A percentile compares a stretch with the other conserved stretches of the same genome.
Conservation (phyloP, 768 basidiomycete species). For the Ephemerocybe angulata region DNA sequence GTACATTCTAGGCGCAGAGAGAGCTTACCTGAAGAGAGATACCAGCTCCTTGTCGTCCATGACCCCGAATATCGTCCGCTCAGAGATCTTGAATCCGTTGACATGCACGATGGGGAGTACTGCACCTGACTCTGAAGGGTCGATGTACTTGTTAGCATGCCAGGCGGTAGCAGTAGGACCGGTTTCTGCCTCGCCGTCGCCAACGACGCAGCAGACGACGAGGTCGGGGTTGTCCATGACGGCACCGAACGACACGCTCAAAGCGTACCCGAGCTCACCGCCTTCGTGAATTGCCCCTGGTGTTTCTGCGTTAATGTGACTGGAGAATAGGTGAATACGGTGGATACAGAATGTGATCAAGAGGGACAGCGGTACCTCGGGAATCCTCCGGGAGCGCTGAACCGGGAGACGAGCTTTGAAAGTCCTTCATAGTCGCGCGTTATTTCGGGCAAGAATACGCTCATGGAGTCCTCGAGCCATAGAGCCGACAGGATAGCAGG, state of each 20-base stretch:
- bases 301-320: constrained; percentile 78
- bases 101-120: constrained; percentile 88
- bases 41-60: constrained; percentile 87
- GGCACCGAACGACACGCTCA: constrained; percentile 81
- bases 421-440: constrained; percentile 56
- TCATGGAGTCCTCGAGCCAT: constrained; percentile 78
- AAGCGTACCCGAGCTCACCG: constrained; percentile 85
- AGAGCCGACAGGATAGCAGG: constrained; percentile 83
- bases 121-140: constrained; percentile 85
- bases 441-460: constrained; percentile 54
- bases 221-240: constrained; percentile 91
- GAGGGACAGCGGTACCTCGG: constrained; percentile 50
- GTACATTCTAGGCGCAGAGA: too few relatives aligned
- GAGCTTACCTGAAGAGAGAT: constrained; percentile 63
- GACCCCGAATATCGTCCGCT: constrained; percentile 83
- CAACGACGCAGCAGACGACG: constrained; percentile 76
- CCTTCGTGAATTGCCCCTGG: constrained; percentile 93
- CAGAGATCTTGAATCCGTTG: constrained; percentile 89
- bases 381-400: constrained; percentile 82
- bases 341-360: neutral
- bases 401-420: constrained; percentile 64
- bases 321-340: constrained; percentile 17
- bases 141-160: constrained; percentile 88
- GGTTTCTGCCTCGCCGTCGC: constrained; percentile 84
- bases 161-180: constrained; percentile 79